Percentiles rank a stretch among this genome's conserved stretches.
These are phyloP conservation scores for Coemansia sp. DNA, from an alignment of 192 early-diverging fungal genomes.

Conservation along the genomic window DNA sequence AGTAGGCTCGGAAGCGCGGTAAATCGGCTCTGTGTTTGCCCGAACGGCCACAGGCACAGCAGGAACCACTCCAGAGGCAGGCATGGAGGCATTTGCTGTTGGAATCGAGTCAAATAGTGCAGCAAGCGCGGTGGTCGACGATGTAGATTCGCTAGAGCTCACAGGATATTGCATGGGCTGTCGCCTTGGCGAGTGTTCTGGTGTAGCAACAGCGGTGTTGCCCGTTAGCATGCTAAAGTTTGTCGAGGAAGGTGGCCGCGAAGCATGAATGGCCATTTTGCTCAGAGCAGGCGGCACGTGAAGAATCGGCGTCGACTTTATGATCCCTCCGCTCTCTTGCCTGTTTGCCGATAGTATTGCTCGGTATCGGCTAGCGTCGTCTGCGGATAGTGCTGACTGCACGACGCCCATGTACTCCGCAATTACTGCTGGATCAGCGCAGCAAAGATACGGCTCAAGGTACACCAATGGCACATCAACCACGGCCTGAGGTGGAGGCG, in stretches of 20 bases:
- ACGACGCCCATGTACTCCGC: constrained; percentile 13
- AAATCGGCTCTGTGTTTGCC: constrained; percentile 45
- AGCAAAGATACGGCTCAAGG: constrained; percentile 28
- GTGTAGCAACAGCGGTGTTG: constrained; percentile 38
- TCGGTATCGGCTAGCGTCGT: neutral
- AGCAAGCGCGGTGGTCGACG: neutral
- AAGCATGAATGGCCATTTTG: constrained; percentile 8
- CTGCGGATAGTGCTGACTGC: neutral
- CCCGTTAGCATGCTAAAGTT: constrained; percentile 22
- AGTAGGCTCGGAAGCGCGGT: neutral
- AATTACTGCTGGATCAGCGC: constrained; percentile 12
- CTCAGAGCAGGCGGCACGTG: neutral
- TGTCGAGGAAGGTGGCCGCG: constrained; percentile 12
- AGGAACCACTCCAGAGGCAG: neutral
- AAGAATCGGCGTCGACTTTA: constrained; percentile 1
- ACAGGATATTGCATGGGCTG: neutral
- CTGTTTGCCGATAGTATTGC: neutral
- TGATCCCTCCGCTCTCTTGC: neutral
- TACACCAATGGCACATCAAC: constrained; percentile 28
- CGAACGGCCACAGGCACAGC: neutral
- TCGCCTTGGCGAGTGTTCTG: constrained; percentile 30
- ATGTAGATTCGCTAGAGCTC: neutral
- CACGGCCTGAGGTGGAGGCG: constrained; percentile 33
- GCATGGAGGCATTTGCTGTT: neutral
- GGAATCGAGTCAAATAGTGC: neutral